Evolutionary conservation across 1,284 basidiomycete species (phyloP).

Genomic region (Neonothopanus nambi): DNA sequence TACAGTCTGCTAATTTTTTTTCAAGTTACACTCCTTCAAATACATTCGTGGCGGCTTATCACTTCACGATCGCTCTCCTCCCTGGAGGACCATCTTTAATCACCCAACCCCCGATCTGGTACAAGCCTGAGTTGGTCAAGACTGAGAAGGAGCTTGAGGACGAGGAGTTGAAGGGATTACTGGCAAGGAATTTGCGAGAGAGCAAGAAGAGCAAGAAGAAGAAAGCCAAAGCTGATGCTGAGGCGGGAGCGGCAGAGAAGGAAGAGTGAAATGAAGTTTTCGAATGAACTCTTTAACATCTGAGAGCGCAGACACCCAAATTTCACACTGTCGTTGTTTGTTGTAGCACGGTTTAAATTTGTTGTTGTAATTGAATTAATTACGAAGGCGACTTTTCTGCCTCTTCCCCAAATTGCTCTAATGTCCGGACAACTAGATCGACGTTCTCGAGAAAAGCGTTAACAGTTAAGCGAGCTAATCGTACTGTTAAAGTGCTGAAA

Average conservation of each 20-base stretch:
- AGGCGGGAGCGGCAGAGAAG: conserved; percentile 32
- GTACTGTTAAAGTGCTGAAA: conserved; percentile 76
- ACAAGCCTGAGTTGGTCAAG: conserved; percentile 88
- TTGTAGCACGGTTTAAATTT: conserved; percentile 5
- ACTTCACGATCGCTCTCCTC: conserved; percentile 92
- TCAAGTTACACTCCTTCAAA: conserved; percentile 79
- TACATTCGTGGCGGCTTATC: conserved; percentile 89
- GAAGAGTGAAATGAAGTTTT: background rate
- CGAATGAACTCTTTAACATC: background rate
- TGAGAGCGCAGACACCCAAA: background rate
- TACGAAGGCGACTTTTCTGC: conserved; percentile 36
- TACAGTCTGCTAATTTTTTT: conserved; percentile 1
- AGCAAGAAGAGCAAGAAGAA: conserved; percentile 93
- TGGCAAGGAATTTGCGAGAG: conserved; percentile 82
- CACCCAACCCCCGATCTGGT: conserved; percentile 89
- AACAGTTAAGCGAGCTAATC: conserved; percentile 78
- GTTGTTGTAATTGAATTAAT: background rate
- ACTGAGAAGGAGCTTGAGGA: conserved; percentile 89
- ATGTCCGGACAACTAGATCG: conserved; percentile 81
- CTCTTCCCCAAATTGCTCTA: conserved; percentile 73
- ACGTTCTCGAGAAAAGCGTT: conserved; percentile 88
- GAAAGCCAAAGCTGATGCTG: conserved; percentile 59
- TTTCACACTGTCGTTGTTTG: background rate
- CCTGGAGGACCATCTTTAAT: conserved; percentile 84
- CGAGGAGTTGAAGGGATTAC: conserved; percentile 76